These are phyloP conservation scores for Pistacia vera DNA, from an alignment of 345 rosid genomes.

Conservation along the genomic window DNA sequence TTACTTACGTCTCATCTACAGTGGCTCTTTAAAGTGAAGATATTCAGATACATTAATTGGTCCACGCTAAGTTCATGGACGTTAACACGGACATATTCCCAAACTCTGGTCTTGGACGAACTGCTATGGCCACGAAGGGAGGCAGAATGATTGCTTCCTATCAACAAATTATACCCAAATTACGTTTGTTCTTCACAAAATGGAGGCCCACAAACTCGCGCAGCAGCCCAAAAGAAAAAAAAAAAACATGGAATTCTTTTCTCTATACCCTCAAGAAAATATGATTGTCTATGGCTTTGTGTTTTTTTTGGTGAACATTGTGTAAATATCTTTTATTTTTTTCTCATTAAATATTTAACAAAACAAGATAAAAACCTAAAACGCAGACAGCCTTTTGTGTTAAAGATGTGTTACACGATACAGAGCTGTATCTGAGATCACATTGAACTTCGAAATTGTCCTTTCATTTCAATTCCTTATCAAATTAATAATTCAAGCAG, in stretches of 20 bases:
- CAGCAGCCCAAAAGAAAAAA: no score
- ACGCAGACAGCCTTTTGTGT: not conserved
- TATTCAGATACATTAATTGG: constrained; percentile 79
- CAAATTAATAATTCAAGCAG: not conserved
- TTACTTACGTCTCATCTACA: constrained; percentile 72
- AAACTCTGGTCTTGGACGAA: constrained; percentile 97
- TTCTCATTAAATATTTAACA: not conserved
- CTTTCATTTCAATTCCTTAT: not conserved
- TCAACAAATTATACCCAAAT: constrained; percentile 9
- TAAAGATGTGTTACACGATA: not conserved
- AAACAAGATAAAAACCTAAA: not conserved
- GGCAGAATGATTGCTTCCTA: constrained; percentile 97
- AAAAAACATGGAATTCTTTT: not conserved
- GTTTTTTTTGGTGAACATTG: not conserved
- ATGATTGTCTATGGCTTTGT: not conserved
- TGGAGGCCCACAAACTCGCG: not conserved
- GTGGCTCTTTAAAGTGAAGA: constrained; percentile 87
- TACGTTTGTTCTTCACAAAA: not conserved
- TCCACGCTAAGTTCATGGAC: constrained; percentile 85
- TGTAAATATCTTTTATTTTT: not conserved
- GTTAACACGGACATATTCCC: constrained; percentile 97
- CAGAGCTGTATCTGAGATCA: not conserved
- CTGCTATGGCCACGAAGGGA: constrained; percentile 87
- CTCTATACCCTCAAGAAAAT: not conserved
- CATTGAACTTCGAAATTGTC: not conserved